Percentiles rank a stretch among this genome's conserved stretches.
phyloP scores from a whole-genome alignment of 208 protist species.

The Angomonas deanei region DNA sequence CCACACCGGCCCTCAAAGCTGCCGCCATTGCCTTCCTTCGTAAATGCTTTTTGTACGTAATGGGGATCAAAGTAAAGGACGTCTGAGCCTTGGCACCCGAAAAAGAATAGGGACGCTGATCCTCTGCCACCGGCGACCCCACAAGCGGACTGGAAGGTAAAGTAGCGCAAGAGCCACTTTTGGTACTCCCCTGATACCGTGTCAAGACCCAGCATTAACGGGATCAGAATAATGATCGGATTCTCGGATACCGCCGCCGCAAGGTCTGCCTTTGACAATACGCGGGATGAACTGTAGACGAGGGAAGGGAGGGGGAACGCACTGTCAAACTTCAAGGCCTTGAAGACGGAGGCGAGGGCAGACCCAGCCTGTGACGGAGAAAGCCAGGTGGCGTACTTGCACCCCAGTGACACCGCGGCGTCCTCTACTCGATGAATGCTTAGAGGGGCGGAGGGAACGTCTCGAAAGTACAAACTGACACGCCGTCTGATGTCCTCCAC shows the following conservation, averaged over 20 bases:
- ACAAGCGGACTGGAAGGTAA: slow-evolving; percentile 45
- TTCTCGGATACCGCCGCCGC: slow-evolving; percentile 10
- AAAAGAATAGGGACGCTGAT: slow-evolving; percentile 43
- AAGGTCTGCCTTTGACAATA: slow-evolving; percentile 10
- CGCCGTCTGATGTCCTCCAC: background rate
- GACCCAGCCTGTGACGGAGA: slow-evolving; percentile 39
- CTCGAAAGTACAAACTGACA: slow-evolving; percentile 36
- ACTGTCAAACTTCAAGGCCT: too few relatives aligned
- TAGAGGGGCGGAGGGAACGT: slow-evolving; percentile 57
- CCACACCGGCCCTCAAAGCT: slow-evolving; percentile 4
- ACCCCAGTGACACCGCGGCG: slow-evolving; percentile 31
- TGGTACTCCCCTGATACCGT: slow-evolving; percentile 41
- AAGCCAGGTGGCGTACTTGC: slow-evolving; percentile 49
- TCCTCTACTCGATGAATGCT: slow-evolving; percentile 58
- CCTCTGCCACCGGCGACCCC: slow-evolving; percentile 51
- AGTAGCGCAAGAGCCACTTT: slow-evolving; percentile 21
- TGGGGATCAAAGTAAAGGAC: slow-evolving; percentile 75
- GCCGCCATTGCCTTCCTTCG: slow-evolving; percentile 21
- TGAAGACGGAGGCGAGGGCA: slow-evolving; percentile 24
- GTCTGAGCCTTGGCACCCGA: slow-evolving; percentile 45
- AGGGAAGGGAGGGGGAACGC: background rate
- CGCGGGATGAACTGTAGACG: background rate
- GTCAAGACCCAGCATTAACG: slow-evolving; percentile 45
- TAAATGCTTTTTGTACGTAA: slow-evolving; percentile 59
- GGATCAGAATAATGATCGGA: slow-evolving; percentile 44